Evolutionary conservation across 1,139 yeast genomes (phyloP), one percentile per base, ranked within the genome.

Genomic region (Yamadazyma spencermartinsiae): DNA sequence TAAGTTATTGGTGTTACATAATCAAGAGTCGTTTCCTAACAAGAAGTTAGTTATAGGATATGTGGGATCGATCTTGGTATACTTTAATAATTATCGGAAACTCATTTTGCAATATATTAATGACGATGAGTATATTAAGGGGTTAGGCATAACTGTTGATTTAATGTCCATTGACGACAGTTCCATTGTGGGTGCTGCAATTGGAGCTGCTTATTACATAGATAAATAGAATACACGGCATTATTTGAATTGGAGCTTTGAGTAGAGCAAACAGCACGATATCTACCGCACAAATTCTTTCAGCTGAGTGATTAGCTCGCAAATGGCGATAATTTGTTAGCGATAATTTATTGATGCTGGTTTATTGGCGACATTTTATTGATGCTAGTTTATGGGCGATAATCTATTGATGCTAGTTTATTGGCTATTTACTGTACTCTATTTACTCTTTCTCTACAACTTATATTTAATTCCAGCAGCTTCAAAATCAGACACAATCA

Each of bases 171-270:
- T 72, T 37, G 69, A 65, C 25, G 56, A 72, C 45, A 70, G 76
- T 50, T 69, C 76, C 13, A 60, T 72, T 26, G 65, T 70, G 25
- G 77, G 77, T 4, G 73, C 76, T 34, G 76, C 77, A 19, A 71
- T 72, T 37, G 76, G 75, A 10, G 76, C 76, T 31, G 76, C 76
- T 13, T 68, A 34, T 54, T 68, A 35, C 16, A 31, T 28, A 16
- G 20, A 28, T 15, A 15, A 28, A 16, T 28, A 16, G n/a, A 14
- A 7, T 23, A 23, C 12, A n/a, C n/a, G n/a, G n/a, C n/a, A n/a
- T n/a, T n/a, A n/a, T n/a, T n/a, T n/a, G n/a, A n/a, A n/a, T n/a
- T n/a, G n/a, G n/a, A n/a, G n/a, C n/a, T n/a, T n/a, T n/a, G n/a
- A n/a, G n/a, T 19, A 19, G 21, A 19, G 21, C 21, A 19, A 7